These are phyloP conservation scores for Quillaja saponaria DNA, from an alignment of 306 rosid genomes.

Conservation along the genomic window DNA sequence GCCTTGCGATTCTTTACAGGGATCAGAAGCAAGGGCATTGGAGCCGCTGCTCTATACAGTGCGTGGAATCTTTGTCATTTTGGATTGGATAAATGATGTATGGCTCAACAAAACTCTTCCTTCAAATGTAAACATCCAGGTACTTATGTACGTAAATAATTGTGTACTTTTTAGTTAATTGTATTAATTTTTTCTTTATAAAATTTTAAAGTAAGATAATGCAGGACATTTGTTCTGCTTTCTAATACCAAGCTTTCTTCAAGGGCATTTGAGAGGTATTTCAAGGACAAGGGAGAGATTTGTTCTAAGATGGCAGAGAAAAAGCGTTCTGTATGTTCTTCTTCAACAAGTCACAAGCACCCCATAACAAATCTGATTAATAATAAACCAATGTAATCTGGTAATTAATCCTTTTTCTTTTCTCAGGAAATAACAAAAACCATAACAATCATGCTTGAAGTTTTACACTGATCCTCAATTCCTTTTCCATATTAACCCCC, in stretches of 20 bases:
- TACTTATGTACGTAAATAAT: constrained; percentile 2
- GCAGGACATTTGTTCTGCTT: constrained; percentile 76
- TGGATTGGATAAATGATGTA: constrained; percentile 70
- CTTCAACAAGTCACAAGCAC: too few relatives aligned
- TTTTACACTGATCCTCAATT: too few relatives aligned
- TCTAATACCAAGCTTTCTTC: constrained; percentile 76
- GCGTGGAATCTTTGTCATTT: constrained; percentile 68
- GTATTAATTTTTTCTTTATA: constrained; percentile 14
- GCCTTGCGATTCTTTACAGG: too few relatives aligned
- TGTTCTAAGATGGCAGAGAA: constrained; percentile 59
- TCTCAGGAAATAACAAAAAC: too few relatives aligned
- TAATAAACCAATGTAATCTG: too few relatives aligned
- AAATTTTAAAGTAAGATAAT: too few relatives aligned
- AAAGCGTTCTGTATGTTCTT: constrained; percentile 39
- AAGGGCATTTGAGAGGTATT: constrained; percentile 72
- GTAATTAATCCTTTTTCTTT: too few relatives aligned
- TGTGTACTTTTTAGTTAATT: too few relatives aligned
- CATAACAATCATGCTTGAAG: too few relatives aligned
- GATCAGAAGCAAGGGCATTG: constrained; percentile 76
- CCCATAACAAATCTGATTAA: too few relatives aligned
- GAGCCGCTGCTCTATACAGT: constrained; percentile 73
- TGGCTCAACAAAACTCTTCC: constrained; percentile 72
- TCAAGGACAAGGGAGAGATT: constrained; percentile 54
- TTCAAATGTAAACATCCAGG: constrained; percentile 64
- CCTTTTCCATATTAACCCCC: too few relatives aligned